Evolutionary conservation across 176 grass and related monocot genomes (phyloP).

Genomic region (Aechmea fasciata): DNA sequence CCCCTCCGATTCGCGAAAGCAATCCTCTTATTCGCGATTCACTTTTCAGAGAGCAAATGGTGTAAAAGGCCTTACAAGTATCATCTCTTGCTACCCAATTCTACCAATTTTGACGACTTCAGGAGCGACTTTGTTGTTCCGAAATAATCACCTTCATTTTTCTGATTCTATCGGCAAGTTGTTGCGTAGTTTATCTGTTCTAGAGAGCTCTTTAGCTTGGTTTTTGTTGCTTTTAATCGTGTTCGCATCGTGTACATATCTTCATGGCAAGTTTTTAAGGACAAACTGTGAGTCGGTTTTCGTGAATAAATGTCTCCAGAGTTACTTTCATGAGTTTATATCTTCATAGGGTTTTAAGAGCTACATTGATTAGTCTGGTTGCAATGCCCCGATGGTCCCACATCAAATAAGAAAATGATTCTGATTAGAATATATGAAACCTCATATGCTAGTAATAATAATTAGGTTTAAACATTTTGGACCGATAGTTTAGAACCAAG

Average conservation of each 20-base stretch:
- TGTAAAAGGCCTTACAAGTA: slow-evolving; percentile 23
- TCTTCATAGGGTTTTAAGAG: too few species aligned
- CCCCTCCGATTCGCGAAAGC: slow-evolving; percentile 42
- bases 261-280: slow-evolving; percentile 4
- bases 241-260: slow-evolving; percentile 13
- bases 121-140: background rate
- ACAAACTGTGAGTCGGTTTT: background rate
- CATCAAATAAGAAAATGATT: too few species aligned
- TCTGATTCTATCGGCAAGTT: slow-evolving; percentile 24
- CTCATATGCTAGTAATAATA: too few species aligned
- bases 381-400: too few species aligned
- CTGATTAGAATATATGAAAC: too few species aligned
- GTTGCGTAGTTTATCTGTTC: slow-evolving; percentile 19
- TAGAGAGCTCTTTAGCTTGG: too few species aligned
- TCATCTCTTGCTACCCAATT: slow-evolving; percentile 28
- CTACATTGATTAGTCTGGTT: too few species aligned
- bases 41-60: slow-evolving; percentile 32
- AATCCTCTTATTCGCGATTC: slow-evolving; percentile 51
- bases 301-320: background rate
- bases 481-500: too few species aligned
- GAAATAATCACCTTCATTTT: background rate
- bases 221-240: too few species aligned
- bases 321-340: background rate
- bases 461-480: too few species aligned
- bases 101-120: slow-evolving; percentile 33